Evolutionary conservation across 179 eudicot species (phyloP).

Genomic region (Drosera spatulata): DNA sequence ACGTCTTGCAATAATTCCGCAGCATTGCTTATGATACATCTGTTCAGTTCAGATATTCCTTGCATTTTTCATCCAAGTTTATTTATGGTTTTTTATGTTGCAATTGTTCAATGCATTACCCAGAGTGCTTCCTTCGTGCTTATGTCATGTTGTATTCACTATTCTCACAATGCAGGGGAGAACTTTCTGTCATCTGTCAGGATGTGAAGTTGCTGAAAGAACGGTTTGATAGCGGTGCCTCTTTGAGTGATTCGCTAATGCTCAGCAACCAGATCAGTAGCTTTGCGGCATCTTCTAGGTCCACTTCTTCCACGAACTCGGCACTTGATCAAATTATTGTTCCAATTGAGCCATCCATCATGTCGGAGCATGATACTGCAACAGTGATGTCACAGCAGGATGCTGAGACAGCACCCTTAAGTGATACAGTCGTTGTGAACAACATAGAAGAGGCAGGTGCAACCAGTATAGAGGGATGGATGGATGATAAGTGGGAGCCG

Average conservation of each 20-base stretch:
- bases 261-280: slow-evolving; percentile 38
- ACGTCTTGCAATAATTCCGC: too few relatives aligned
- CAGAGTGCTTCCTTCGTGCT: too few relatives aligned
- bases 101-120: too few relatives aligned
- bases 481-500: too few relatives aligned
- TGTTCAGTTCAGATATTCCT: too few relatives aligned
- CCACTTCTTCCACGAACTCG: slow-evolving; percentile 20
- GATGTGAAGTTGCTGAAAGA: slow-evolving; percentile 67
- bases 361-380: slow-evolving; percentile 9
- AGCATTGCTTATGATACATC: too few relatives aligned
- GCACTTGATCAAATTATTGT: slow-evolving; percentile 21
- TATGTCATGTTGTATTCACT: not conserved
- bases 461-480: too few relatives aligned
- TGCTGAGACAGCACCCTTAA: too few relatives aligned
- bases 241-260: slow-evolving; percentile 45
- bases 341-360: slow-evolving; percentile 13
- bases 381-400: not conserved
- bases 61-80: too few relatives aligned
- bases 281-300: slow-evolving; percentile 39
- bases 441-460: too few relatives aligned
- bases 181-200: slow-evolving; percentile 73
- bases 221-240: slow-evolving; percentile 44
- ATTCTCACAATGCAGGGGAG: slow-evolving; percentile 51
- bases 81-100: not conserved
- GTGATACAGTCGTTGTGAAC: too few relatives aligned